These are phyloP conservation scores for Mortierella sp. DNA, from an alignment of 371 early-diverging fungal genomes.

Conservation along the genomic window DNA sequence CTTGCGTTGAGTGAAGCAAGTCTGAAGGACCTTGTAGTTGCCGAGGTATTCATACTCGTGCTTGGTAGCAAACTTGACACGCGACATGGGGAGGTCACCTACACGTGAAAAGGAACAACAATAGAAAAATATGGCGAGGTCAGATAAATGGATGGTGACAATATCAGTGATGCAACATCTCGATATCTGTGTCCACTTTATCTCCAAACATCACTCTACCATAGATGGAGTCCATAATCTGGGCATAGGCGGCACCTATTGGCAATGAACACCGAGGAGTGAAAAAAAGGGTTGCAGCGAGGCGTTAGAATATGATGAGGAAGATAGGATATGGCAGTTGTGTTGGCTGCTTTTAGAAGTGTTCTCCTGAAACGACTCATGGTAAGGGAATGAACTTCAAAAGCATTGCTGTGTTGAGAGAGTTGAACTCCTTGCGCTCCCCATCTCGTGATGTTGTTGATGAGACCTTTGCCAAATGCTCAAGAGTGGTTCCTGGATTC, in stretches of 20 bases:
- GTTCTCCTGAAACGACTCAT: not conserved
- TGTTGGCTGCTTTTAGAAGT: not conserved
- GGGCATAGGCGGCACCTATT: slow-evolving; percentile 90
- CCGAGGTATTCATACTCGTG: slow-evolving; percentile 94
- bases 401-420: not conserved
- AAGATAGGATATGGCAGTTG: not conserved
- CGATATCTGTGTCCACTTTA: not conserved
- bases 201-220: slow-evolving; percentile 56
- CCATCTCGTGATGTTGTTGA: not conserved
- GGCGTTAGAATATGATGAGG: not conserved
- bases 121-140: not conserved
- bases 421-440: not conserved
- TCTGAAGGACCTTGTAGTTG: slow-evolving; percentile 94
- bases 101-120: slow-evolving; percentile 26
- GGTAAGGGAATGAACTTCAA: not conserved
- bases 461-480: not conserved
- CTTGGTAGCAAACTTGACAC: slow-evolving; percentile 93
- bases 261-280: not conserved
- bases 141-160: not conserved
- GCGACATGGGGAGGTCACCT: slow-evolving; percentile 83
- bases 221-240: slow-evolving; percentile 95
- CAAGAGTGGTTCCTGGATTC: not conserved
- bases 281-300: not conserved
- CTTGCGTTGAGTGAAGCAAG: slow-evolving; percentile 85
- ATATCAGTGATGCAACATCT: not conserved